Evolutionary conservation across 768 basidiomycete species (phyloP).

Genomic region (Mycena albidolilacea): DNA sequence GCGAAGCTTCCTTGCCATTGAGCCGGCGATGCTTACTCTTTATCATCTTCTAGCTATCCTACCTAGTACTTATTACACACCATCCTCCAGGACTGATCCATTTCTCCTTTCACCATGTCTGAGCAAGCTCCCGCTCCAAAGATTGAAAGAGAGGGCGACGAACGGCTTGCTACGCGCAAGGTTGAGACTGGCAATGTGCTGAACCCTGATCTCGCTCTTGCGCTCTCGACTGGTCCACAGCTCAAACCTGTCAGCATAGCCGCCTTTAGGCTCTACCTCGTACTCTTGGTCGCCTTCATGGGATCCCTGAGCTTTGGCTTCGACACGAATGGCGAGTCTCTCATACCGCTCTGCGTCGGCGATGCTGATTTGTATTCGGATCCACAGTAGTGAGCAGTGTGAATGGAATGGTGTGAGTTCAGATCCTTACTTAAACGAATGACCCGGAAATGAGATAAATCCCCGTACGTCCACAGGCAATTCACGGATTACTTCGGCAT

Average conservation of each 20-base stretch:
- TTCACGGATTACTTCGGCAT: conserved; percentile 60
- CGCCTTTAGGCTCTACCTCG: conserved; percentile 58
- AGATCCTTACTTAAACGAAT: neutral
- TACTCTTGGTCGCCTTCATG: conserved; percentile 60
- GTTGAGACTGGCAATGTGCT: conserved; percentile 35
- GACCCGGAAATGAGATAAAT: neutral
- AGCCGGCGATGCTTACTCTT: too few relatives aligned
- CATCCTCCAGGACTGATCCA: too few relatives aligned
- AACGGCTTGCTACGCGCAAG: neutral
- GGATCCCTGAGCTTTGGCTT: conserved; percentile 62
- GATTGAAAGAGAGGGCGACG: neutral
- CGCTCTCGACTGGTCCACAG: conserved; percentile 60
- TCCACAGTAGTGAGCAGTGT: conserved; percentile 60
- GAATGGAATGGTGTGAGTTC: conserved; percentile 62
- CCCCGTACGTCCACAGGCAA: conserved; percentile 47
- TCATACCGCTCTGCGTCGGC: neutral
- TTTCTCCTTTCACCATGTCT: conserved; percentile 6
- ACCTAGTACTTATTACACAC: too few relatives aligned
- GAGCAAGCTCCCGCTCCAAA: conserved; percentile 2
- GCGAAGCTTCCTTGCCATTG: too few relatives aligned
- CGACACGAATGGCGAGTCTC: conserved; percentile 56
- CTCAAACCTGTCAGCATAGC: conserved; percentile 54
- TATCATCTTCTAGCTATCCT: too few relatives aligned
- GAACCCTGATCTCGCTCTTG: conserved; percentile 60
- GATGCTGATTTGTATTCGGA: neutral